Evolutionary conservation across 257 asterid species (phyloP).

Genomic region (Ballota nigra): DNA sequence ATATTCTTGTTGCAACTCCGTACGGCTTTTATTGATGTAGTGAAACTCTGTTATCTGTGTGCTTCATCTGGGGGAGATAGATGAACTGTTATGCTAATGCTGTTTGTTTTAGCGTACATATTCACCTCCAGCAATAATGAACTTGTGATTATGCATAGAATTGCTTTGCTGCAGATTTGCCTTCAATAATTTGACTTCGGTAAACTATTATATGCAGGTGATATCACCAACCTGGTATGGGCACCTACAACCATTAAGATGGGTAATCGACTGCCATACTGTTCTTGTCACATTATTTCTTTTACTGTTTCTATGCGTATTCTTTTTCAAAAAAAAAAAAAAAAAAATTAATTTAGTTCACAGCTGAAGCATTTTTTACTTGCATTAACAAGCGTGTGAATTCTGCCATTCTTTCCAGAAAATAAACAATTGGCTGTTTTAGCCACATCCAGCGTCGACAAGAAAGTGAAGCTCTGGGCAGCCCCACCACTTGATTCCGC

Average conservation of each 20-base stretch:
- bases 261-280: conserved; percentile 46
- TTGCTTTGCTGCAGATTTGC: conserved; percentile 6
- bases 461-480: conserved; percentile 94
- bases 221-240: conserved; percentile 81
- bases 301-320: not conserved
- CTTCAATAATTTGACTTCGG: conserved; percentile 19
- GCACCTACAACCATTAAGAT: conserved; percentile 60
- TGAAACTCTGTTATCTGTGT: not conserved
- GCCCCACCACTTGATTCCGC: conserved; percentile 49
- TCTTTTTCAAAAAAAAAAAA: not conserved
- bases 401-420: conserved; percentile 41
- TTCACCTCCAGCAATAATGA: not conserved
- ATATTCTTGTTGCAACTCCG: not conserved
- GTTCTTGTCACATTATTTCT: not conserved
- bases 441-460: conserved; percentile 83
- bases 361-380: not conserved
- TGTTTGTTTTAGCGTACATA: not conserved
- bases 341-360: too few relatives aligned
- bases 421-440: conserved; percentile 43
- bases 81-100: not conserved
- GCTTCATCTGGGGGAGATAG: not conserved
- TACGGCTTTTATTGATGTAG: not conserved
- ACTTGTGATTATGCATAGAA: conserved; percentile 1
- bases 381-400: not conserved
- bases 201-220: conserved; percentile 54